Evolutionary conservation across 257 asterid species (phyloP), one percentile per base, ranked within the genome.

Genomic region (Knoxia roxburghii): DNA sequence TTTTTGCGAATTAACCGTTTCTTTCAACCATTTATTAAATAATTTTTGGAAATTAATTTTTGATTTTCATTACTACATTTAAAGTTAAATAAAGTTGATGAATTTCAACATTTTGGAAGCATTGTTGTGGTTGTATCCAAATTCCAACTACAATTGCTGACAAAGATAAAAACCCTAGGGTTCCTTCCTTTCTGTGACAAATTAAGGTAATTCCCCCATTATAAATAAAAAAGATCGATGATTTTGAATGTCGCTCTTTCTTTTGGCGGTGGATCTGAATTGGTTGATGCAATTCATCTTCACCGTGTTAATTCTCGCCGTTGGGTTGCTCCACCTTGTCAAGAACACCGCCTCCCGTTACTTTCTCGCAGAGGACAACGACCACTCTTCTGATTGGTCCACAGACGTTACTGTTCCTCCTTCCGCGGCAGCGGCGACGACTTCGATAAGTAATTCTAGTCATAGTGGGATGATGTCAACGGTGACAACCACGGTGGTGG

Each of bases 221-320:
- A 64, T 46, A 64, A 10, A 2, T 27, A 48, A 27, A 30, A 48
- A 35, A 64, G 68, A 64, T 64, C 71, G 66, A 72, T 72, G 76
- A 72, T 64, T 64, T 53, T 72, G 76, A 72, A 72, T 72, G 76
- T 72, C 70, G 71, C 67, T 64, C 61, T 26, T 81, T 70, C 86
- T 57, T 20, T 32, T 84, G 77, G 89, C 84, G 90, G 95, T 87
- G 91, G 90, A 91, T 86, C 92, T 87, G 76, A 83, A 85, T 82
- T 84, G 91, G 84, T 78, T 87, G 72, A 72, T 80, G 81, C 93
- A 82, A 80, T 79, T 82, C 77, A 62, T 88, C 50, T 81, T 77
- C 61, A 57, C 87, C 61, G 78, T 77, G 40, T 68, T 86, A 2
- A 54, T 81, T 49, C 74, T 81, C 69, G 80, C 68, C 53, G 56